A percentile compares a stretch with the other conserved stretches of the same genome.
These are phyloP conservation scores for Polysphondylium violaceum DNA, from an alignment of 78 protist species.

Conservation along the genomic window DNA sequence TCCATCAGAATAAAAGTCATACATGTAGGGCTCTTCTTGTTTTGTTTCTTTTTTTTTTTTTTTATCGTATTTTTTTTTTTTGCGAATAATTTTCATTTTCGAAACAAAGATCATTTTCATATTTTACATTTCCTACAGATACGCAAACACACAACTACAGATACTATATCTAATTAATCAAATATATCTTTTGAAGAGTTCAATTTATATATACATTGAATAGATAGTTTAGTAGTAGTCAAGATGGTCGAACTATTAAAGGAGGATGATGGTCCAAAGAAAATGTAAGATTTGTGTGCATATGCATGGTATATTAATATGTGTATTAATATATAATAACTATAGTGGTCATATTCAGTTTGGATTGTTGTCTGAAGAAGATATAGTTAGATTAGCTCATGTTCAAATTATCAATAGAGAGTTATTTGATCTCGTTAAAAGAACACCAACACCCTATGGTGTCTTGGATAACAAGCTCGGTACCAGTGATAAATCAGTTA, in stretches of 20 bases:
- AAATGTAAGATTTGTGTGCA: slow-evolving; percentile 37
- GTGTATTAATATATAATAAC: not conserved
- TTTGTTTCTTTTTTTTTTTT: not conserved
- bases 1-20: no score
- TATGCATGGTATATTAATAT: not conserved
- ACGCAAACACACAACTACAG: not conserved
- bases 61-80: not conserved
- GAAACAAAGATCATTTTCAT: not conserved
- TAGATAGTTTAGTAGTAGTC: not conserved
- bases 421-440: slow-evolving; percentile 35
- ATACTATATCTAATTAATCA: not conserved
- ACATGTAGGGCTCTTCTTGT: not conserved
- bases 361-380: slow-evolving; percentile 74
- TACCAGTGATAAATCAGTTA: slow-evolving; percentile 38
- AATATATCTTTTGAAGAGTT: not conserved
- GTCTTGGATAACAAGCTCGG: slow-evolving; percentile 72
- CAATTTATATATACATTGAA: not conserved
- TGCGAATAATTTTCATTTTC: not conserved
- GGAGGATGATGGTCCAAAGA: slow-evolving; percentile 76
- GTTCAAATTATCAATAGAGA: slow-evolving; percentile 65
- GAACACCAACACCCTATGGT: slow-evolving; percentile 67
- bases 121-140: not conserved
- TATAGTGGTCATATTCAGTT: slow-evolving; percentile 77
- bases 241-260: slow-evolving; percentile 56
- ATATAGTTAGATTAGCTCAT: slow-evolving; percentile 72